Base-by-base conservation (phyloP, 2,329 filamentous ascomycete genomes). In the Xylariaceae sp. region DNA sequence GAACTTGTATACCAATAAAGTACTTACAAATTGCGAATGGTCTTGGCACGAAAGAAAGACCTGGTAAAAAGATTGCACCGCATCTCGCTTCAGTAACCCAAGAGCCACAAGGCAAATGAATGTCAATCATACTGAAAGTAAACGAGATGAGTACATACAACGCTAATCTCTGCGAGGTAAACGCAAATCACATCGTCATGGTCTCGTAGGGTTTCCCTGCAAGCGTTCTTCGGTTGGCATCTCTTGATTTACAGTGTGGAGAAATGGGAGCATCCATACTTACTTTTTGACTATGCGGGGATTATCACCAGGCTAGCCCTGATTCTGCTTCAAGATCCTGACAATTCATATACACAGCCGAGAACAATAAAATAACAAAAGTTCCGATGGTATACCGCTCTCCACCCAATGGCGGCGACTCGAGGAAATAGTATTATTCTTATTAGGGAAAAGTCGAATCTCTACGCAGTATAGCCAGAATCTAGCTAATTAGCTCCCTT, bases 61-160 rank as follows among this genome's bases (percentile, higher is more conserved):
- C 50, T 37, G 50, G 55, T 33, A 39, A 52, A 9, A 46, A 28
- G 53, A 49, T 56, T 33, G 53, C 47, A 41, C 29, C 48, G 51
- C 51, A 55, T 58, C 31, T 61, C 51, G 58, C 58, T 59, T 59
- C 47, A 36, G 51, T 43, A 61, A n/a, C n/a, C 6, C 21, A 29
- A 41, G 26, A 36, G 49, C 45, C 49, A 54, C 54, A 44, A 37
- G 51, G 23, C 19, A 61, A 58, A 58, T 54, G 40, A 53, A 39
- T n/a, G 31, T 47, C 41, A 36, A 44, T 51, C 26, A 43, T 34
- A 45, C 28, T 17, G 43, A 23, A 40, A 33, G 31, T 50, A 45
- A 21, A 51, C 26, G 47, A 51, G 46, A 51, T 34, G 49, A 47
- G 37, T n/a, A n/a, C n/a, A 26, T 14, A 43, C 19, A 36, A 17